These are phyloP conservation scores for Trametes cinnabarina DNA, from an alignment of 768 basidiomycete species.

Conservation along the genomic window DNA sequence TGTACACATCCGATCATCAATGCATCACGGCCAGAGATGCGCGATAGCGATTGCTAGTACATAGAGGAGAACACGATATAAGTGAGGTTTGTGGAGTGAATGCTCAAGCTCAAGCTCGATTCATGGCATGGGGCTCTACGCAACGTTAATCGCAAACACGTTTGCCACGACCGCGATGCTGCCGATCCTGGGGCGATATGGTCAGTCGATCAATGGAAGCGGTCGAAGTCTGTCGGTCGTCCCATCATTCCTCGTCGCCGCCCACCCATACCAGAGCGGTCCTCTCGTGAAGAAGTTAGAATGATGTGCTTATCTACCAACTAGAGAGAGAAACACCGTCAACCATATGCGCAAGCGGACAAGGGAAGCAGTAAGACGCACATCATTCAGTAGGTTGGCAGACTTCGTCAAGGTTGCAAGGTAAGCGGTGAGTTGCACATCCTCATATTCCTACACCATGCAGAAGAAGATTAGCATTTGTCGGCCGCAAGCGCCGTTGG, in stretches of 20 bases:
- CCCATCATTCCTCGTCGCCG: slow-evolving; percentile 46
- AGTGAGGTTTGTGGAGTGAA: not conserved
- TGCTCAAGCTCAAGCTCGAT: not conserved
- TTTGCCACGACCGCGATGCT: too few relatives aligned
- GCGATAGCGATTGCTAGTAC: slow-evolving; percentile 16
- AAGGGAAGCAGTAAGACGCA: slow-evolving; percentile 39
- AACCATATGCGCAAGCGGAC: too few relatives aligned
- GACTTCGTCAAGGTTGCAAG: slow-evolving; percentile 87
- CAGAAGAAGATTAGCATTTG: not conserved
- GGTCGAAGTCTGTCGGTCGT: slow-evolving; percentile 52
- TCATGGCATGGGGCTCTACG: too few relatives aligned
- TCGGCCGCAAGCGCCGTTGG: not conserved
- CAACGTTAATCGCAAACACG: too few relatives aligned
- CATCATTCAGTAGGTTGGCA: slow-evolving; percentile 84
- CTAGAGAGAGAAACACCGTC: too few relatives aligned
- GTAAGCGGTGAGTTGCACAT: slow-evolving; percentile 90
- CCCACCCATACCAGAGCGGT: slow-evolving; percentile 46
- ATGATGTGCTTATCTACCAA: slow-evolving; percentile 78
- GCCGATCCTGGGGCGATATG: too few relatives aligned
- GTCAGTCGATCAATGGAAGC: slow-evolving; percentile 38
- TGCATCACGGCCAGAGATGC: not conserved
- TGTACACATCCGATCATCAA: not conserved
- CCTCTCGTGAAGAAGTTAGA: slow-evolving; percentile 56
- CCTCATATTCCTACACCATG: slow-evolving; percentile 79
- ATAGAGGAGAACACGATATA: slow-evolving; percentile 17